Conservation (phyloP, 2,329 filamentous ascomycete genomes). For the Dactylellina cionopaga region DNA sequence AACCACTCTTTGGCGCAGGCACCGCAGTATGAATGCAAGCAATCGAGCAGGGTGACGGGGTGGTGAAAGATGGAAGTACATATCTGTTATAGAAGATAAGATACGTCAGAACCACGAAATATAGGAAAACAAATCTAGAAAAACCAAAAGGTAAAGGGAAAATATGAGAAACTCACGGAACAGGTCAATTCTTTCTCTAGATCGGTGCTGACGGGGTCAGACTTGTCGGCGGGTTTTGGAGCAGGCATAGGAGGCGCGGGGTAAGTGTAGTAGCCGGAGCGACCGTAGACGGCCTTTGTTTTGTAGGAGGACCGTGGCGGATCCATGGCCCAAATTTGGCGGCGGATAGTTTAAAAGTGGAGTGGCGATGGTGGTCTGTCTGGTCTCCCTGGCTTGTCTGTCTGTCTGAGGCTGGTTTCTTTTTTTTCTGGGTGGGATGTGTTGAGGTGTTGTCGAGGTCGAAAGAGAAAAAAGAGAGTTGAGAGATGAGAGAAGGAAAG, state of each 20-base stretch:
- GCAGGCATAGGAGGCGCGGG: constrained; percentile 15
- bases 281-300: constrained; percentile 18
- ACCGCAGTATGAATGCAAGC: constrained; percentile 94
- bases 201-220: constrained; percentile 60
- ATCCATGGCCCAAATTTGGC: constrained; percentile 45
- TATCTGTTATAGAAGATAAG: constrained; percentile 70
- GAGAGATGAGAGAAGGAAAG: neutral
- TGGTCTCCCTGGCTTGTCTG: neutral
- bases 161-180: constrained; percentile 73
- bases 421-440: neutral
- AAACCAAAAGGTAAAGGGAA: neutral
- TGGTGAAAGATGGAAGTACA: constrained; percentile 95
- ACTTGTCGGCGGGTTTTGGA: constrained; percentile 34
- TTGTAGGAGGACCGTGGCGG: constrained; percentile 23
- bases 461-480: neutral
- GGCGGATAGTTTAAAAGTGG: neutral
- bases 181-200: constrained; percentile 94
- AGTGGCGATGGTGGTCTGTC: neutral
- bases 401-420: neutral
- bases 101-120: constrained; percentile 17
- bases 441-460: neutral
- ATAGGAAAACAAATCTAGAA: neutral
- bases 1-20: constrained; percentile 98
- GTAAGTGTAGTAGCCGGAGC: constrained; percentile 1
- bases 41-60: constrained; percentile 89